A percentile compares a stretch with the other conserved stretches of the same genome.
Evolutionary conservation across 805 yeast species (phyloP).

Genomic region (Schizosaccharomyces osmophilus): DNA sequence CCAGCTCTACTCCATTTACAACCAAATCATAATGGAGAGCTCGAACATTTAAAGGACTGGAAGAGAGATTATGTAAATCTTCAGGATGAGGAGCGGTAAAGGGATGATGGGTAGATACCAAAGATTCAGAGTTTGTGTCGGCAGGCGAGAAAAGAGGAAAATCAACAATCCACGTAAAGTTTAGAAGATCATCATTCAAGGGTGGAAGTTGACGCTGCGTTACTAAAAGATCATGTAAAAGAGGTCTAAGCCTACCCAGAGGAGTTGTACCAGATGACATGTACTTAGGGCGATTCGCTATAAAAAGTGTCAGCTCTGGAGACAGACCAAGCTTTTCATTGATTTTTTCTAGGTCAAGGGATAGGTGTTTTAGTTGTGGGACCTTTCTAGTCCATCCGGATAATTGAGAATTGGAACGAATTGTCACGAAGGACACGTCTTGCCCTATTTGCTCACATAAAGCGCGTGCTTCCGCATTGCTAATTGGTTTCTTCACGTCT

Average conservation of each 20-base stretch:
- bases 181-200: neutral
- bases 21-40: constrained; percentile 93
- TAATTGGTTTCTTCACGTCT: neutral
- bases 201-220: neutral
- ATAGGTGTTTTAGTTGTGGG: neutral
- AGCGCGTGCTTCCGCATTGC: neutral
- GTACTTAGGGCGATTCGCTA: neutral
- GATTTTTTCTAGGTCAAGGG: neutral
- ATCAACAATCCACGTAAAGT: constrained; percentile 50
- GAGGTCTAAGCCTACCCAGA: neutral
- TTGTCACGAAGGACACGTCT: neutral
- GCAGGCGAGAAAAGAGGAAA: constrained; percentile 78
- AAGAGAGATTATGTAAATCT: constrained; percentile 17
- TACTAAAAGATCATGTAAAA: neutral
- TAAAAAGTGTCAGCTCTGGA: neutral
- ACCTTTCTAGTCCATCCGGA: neutral
- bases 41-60: constrained; percentile 19
- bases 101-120: constrained; percentile 75
- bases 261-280: neutral
- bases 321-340: neutral
- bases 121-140: constrained; percentile 11
- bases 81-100: constrained; percentile 71
- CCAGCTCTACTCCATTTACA: constrained; percentile 79
- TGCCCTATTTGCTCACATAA: neutral
- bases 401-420: neutral